Conservation (phyloP, 495 filamentous ascomycete genomes). For the Penicillium robsamsonii region DNA sequence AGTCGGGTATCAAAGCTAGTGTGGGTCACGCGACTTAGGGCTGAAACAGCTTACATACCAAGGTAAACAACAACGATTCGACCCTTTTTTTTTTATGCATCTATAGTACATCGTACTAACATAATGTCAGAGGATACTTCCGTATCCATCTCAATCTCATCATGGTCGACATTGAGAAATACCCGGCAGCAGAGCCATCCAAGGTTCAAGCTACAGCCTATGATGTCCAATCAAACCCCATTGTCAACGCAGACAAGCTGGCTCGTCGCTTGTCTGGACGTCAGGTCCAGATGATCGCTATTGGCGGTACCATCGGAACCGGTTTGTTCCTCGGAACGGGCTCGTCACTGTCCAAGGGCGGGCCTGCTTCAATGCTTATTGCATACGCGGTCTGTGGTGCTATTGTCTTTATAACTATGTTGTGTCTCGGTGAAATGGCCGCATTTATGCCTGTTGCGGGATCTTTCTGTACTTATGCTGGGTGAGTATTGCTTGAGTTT, state of each 20-base stretch:
- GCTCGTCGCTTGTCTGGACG: slow-evolving; percentile 43
- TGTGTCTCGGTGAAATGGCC: slow-evolving; percentile 51
- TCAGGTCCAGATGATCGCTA: slow-evolving; percentile 62
- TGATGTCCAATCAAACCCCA: slow-evolving; percentile 10
- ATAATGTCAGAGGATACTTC: background rate
- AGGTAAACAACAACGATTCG: background rate
- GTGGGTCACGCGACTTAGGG: slow-evolving; percentile 21
- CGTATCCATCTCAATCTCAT: background rate
- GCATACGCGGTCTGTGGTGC: slow-evolving; percentile 49
- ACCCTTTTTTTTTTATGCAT: background rate
- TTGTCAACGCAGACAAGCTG: slow-evolving; percentile 33
- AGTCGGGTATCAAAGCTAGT: slow-evolving; percentile 1
- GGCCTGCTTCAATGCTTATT: slow-evolving; percentile 62
- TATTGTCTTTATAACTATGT: slow-evolving; percentile 52
- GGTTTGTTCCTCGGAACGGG: slow-evolving; percentile 64
- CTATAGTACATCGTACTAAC: background rate
- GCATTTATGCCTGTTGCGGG: slow-evolving; percentile 51
- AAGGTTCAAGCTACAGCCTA: slow-evolving; percentile 9
- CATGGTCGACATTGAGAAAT: slow-evolving; percentile 31
- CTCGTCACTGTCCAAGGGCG: slow-evolving; percentile 55
- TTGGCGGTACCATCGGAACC: slow-evolving; percentile 64
- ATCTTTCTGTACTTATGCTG: slow-evolving; percentile 52
- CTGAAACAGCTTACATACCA: background rate
- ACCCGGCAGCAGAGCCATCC: slow-evolving; percentile 16
- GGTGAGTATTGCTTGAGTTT: slow-evolving; percentile 29